Conservation (phyloP, 306 rosid genomes). For the Ceratonia siliqua region DNA sequence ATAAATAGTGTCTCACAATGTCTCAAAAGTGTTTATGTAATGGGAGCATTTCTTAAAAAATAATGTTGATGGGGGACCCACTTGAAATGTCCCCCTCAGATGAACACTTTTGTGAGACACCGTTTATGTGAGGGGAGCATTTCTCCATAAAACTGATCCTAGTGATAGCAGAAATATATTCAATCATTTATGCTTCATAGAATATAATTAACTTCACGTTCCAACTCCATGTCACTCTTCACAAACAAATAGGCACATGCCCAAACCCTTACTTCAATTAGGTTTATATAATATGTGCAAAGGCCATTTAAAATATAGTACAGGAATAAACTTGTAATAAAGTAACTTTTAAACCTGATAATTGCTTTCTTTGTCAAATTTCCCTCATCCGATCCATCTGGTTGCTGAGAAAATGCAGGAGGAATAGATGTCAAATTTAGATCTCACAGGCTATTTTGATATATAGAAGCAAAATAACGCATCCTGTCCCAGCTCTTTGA, state of each 20-base stretch:
- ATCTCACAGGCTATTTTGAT: slow-evolving; percentile 5
- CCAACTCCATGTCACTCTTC: neutral
- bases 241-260: neutral
- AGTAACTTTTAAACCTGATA: slow-evolving; percentile 45
- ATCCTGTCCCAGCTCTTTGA: slow-evolving; percentile 17
- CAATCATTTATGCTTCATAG: neutral
- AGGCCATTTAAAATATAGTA: slow-evolving; percentile 12
- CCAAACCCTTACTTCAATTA: slow-evolving; percentile 22
- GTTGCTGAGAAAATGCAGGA: slow-evolving; percentile 59
- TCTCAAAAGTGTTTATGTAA: no score
- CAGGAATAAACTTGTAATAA: slow-evolving; percentile 39
- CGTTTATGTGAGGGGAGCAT: no score
- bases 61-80: no score
- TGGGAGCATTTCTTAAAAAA: no score
- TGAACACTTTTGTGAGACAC: no score
- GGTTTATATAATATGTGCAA: slow-evolving; percentile 14
- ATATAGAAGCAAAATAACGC: slow-evolving; percentile 22
- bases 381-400: slow-evolving; percentile 53
- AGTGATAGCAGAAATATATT: neutral
- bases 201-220: neutral
- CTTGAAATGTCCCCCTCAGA: no score
- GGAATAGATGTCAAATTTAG: slow-evolving; percentile 48
- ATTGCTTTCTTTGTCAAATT: slow-evolving; percentile 48
- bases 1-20: no score
- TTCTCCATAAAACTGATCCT: neutral